These are phyloP conservation scores for Fusarium sp. DNA, from an alignment of 2,329 filamentous ascomycete genomes.

Conservation along the genomic window DNA sequence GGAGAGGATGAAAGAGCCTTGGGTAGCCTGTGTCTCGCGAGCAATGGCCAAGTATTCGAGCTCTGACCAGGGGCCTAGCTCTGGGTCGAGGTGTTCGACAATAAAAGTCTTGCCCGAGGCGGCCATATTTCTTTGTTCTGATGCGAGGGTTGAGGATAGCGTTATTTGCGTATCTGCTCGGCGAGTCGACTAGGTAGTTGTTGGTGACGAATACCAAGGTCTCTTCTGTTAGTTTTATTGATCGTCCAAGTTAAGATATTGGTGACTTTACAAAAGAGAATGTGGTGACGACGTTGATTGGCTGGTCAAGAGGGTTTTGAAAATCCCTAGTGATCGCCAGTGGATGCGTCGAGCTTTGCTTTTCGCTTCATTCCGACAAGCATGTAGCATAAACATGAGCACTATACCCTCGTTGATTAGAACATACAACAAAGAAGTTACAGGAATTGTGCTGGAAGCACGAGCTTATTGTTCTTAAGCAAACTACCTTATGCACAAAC, in stretches of 20 bases:
- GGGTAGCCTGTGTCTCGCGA: conserved; percentile 74
- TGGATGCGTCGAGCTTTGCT: conserved; percentile 14
- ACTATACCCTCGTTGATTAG: not conserved
- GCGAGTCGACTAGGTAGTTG: conserved; percentile 15
- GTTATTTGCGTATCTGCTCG: conserved; percentile 9
- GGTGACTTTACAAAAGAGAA: conserved; percentile 16
- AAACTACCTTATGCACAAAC: not conserved
- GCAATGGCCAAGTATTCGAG: conserved; percentile 93
- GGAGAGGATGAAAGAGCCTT: conserved; percentile 80
- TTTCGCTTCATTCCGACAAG: not conserved
- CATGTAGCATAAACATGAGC: not conserved
- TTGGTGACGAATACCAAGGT: conserved; percentile 13
- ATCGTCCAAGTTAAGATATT: conserved; percentile 4
- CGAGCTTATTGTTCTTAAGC: too few relatives aligned
- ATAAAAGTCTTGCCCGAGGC: conserved; percentile 76
- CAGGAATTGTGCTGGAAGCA: not conserved
- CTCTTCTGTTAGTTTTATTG: conserved; percentile 8
- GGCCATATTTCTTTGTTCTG: conserved; percentile 49
- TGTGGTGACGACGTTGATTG: conserved; percentile 26
- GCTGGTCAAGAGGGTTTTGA: conserved; percentile 28
- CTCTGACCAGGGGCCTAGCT: conserved; percentile 92
- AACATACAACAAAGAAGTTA: not conserved
- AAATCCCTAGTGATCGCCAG: conserved; percentile 32
- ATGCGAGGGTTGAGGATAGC: conserved; percentile 18
- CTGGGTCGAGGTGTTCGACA: conserved; percentile 95